Percentiles rank a stretch among this genome's conserved stretches.
Conservation (phyloP, 1,284 basidiomycete species). For the Stygiomarasmius scandens region DNA sequence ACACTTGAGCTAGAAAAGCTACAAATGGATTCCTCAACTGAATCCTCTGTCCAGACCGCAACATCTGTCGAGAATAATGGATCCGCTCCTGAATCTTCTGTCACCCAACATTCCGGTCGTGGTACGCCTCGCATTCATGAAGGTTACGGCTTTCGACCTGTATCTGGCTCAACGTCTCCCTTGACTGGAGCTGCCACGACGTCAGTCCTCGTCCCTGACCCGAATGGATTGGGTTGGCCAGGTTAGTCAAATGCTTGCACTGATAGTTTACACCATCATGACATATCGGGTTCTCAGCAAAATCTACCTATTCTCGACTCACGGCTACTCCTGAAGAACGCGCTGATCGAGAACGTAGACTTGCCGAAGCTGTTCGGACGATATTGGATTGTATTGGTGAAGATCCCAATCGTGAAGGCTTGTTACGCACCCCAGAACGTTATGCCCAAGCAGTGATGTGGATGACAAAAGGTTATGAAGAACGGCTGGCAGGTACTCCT, state of each 20-base stretch:
- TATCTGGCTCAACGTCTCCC: constrained; percentile 72
- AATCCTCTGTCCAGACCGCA: not conserved
- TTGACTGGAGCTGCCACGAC: constrained; percentile 29
- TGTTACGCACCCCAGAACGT: constrained; percentile 89
- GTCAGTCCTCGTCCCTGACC: constrained; percentile 48
- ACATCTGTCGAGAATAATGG: not conserved
- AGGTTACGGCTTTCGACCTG: constrained; percentile 79
- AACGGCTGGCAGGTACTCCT: constrained; percentile 77
- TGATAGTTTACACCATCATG: not conserved
- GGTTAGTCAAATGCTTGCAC: constrained; percentile 49
- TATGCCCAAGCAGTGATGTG: constrained; percentile 98
- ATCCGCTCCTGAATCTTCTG: not conserved
- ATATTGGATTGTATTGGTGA: constrained; percentile 98
- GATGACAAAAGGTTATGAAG: constrained; percentile 99
- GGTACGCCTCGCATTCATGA: constrained; percentile 54
- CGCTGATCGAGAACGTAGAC: constrained; percentile 71
- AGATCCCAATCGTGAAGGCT: constrained; percentile 93
- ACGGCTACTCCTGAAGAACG: constrained; percentile 79
- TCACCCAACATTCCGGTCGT: constrained; percentile 23
- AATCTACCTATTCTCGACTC: constrained; percentile 85
- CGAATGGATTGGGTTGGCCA: constrained; percentile 92
- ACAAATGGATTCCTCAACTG: constrained; percentile 5
- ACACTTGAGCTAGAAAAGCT: constrained; percentile 14
- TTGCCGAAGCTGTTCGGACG: constrained; percentile 86
- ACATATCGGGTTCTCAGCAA: constrained; percentile 58